Conservation (phyloP, 2,329 filamentous ascomycete genomes). For the Scytalidium lignicola region DNA sequence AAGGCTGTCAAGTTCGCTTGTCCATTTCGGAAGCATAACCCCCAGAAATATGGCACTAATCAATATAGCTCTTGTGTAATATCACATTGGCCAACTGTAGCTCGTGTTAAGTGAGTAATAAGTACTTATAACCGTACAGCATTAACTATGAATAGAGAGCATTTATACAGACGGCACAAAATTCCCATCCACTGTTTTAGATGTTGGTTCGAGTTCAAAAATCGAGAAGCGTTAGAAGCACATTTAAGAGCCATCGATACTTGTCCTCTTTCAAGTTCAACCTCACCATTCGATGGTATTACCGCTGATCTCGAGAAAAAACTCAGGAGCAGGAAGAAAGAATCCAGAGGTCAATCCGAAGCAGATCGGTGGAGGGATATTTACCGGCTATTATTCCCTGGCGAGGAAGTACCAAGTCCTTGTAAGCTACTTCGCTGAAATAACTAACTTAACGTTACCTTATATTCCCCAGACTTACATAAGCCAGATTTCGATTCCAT, state of each 20-base stretch:
- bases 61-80: conserved; percentile 9
- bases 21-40: conserved; percentile 11
- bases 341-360: conserved; percentile 8
- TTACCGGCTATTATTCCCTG: conserved; percentile 9
- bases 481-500: too few relatives aligned
- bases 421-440: too few relatives aligned
- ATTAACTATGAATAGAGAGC: conserved; percentile 4
- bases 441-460: too few relatives aligned
- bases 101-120: conserved; percentile 10
- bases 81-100: conserved; percentile 3
- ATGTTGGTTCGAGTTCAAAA: conserved; percentile 7
- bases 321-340: conserved; percentile 11
- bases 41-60: conserved; percentile 6
- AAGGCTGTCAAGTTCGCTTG: not conserved
- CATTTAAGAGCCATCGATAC: conserved; percentile 1
- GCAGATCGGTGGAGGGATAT: conserved; percentile 11
- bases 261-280: not conserved
- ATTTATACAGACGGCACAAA: conserved; percentile 10
- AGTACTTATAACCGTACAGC: not conserved
- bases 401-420: conserved; percentile 1
- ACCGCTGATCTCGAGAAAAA: conserved; percentile 1
- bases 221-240: conserved; percentile 1
- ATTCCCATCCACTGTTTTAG: conserved; percentile 9
- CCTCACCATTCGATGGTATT: conserved; percentile 3
- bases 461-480: too few relatives aligned